Evolutionary conservation across 208 protist species (phyloP), one percentile per base, ranked within the genome.

Genomic region (Acanthamoeba culbertsoni): DNA sequence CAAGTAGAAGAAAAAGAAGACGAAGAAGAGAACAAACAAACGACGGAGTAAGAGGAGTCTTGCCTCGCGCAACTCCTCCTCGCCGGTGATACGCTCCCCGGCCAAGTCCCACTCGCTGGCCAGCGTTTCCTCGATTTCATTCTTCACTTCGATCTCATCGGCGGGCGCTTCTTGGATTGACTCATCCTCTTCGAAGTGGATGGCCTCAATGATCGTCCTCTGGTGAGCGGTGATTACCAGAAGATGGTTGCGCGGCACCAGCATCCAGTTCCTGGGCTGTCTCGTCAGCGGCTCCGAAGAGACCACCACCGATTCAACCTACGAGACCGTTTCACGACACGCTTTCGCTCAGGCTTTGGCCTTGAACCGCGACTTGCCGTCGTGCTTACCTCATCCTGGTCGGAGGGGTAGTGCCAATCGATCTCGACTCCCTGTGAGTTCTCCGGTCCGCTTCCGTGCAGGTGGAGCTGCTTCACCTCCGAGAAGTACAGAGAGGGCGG

Each of bases 401-500:
- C 73, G 26, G 45, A 57, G 28, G 73, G 73, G 73, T 86, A 86
- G 73, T 86, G 73, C 73, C 73, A 86, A 45, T 62, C 55, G 8
- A 68, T 90, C 37, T 90, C 55, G 6, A 68, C 82, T 16, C 55
- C 55, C 33, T 63, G 53, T 2, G 53, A 90, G 42, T 62, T 62
- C 48, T 62, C 55, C 4, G 48, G 53, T 46, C 43, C 55, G 48
- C 35, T 63, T 16, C 43, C 37, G 35, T 62, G 82, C 33, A 68
- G 53, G 55, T 90, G 82, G 35, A 90, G 37, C 55, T 90, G 48
- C 48, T 90, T 71, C 20, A 20, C 55, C 55, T 90, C 82, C 16
- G 82, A 90, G 82, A 71, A 90, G 82, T 90, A 90, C 37, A 90
- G 53, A 31, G 82, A 90, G 16, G 82, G 82, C 42, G 82, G 82